A percentile compares a stretch with the other conserved stretches of the same genome.
Conservation (phyloP, 257 asterid species). For the Forsythia viridissima region DNA sequence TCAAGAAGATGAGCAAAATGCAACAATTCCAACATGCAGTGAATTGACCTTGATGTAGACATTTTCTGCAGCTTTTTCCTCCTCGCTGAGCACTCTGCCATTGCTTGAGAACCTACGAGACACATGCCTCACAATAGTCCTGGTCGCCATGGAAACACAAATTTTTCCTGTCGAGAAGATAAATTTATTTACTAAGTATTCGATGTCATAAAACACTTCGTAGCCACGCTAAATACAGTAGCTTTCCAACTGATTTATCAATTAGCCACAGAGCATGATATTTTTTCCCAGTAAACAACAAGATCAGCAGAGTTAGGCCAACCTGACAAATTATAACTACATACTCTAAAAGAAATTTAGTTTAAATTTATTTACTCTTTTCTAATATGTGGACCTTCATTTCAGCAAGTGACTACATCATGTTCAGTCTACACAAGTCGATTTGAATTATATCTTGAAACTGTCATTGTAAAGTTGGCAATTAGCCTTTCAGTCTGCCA, state of each 20-base stretch:
- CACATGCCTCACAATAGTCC: slow-evolving; percentile 64
- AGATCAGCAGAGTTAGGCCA: neutral
- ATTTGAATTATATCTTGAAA: neutral
- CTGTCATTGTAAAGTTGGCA: neutral
- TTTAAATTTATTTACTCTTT: neutral
- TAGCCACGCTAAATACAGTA: neutral
- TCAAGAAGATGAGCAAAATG: slow-evolving; percentile 10
- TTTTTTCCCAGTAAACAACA: neutral
- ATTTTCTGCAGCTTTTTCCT: slow-evolving; percentile 99
- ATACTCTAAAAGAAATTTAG: neutral
- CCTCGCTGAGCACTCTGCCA: slow-evolving; percentile 82
- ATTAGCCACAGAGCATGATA: slow-evolving; percentile 11
- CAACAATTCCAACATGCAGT: slow-evolving; percentile 11
- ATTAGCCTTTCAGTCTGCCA: neutral
- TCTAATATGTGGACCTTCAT: slow-evolving; percentile 12
- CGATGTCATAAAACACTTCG: neutral
- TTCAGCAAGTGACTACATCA: slow-evolving; percentile 4
- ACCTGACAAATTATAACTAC: neutral
- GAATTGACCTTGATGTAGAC: slow-evolving; percentile 75
- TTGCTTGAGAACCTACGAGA: slow-evolving; percentile 79
- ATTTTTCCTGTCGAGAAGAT: slow-evolving; percentile 35
- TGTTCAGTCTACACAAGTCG: slow-evolving; percentile 8
- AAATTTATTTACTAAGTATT: slow-evolving; percentile 7
- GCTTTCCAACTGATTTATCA: slow-evolving; percentile 7
- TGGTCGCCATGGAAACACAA: slow-evolving; percentile 58